Evolutionary conservation across 2,329 filamentous ascomycete genomes (phyloP).

Genomic region (Colletotrichum truncatum): DNA sequence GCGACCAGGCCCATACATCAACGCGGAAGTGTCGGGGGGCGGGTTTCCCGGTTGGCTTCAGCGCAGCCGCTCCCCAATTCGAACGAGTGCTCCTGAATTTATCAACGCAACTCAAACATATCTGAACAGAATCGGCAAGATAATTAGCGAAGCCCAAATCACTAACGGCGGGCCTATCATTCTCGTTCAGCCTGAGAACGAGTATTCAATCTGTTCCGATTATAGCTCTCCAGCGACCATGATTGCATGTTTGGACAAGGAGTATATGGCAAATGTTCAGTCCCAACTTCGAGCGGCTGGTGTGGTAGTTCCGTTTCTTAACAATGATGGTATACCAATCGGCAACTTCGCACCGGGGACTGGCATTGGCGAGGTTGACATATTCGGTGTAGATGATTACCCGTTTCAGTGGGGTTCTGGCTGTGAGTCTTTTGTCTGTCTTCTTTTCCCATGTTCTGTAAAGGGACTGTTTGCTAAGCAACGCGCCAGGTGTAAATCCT

Average conservation of each 20-base stretch:
- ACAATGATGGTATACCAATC: too few species aligned
- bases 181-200: slow-evolving; percentile 77
- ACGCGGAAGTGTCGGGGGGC: slow-evolving; percentile 74
- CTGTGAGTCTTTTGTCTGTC: too few species aligned
- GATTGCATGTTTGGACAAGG: slow-evolving; percentile 72
- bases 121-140: slow-evolving; percentile 55
- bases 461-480: too few species aligned
- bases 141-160: slow-evolving; percentile 75
- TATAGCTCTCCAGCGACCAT: slow-evolving; percentile 62
- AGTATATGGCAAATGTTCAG: too few species aligned
- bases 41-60: slow-evolving; percentile 80
- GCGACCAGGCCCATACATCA: slow-evolving; percentile 73
- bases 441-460: too few species aligned
- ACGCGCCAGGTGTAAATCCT: too few species aligned
- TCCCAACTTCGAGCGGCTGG: slow-evolving; percentile 69
- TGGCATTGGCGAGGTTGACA: too few species aligned
- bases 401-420: too few species aligned
- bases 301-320: slow-evolving; percentile 75
- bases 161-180: slow-evolving; percentile 79
- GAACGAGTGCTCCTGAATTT: slow-evolving; percentile 68
- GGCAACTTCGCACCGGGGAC: too few species aligned
- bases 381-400: too few species aligned
- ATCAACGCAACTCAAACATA: slow-evolving; percentile 68
- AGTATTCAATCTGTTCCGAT: slow-evolving; percentile 56
- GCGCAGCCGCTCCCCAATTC: slow-evolving; percentile 75